Conservation (phyloP, 495 filamentous ascomycete genomes). For the Penicillium angulare region DNA sequence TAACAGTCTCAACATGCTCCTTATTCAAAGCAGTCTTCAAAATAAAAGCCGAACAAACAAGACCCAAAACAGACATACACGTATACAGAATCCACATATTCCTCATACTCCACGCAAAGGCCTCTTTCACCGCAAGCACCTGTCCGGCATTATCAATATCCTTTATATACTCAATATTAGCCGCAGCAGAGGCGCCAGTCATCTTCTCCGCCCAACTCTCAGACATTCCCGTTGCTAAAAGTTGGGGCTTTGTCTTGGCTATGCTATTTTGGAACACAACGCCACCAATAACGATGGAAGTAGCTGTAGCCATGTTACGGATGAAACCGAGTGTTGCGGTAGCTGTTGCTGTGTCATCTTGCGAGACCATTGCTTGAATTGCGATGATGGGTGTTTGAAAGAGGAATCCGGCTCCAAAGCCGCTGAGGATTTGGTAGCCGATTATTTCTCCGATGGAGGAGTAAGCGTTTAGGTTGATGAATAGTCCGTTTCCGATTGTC, state of each 20-base stretch:
- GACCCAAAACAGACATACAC: slow-evolving; percentile 44
- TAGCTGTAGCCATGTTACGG: slow-evolving; percentile 67
- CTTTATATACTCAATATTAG: slow-evolving; percentile 48
- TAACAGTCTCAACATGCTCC: slow-evolving; percentile 62
- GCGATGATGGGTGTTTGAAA: slow-evolving; percentile 71
- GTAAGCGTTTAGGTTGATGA: slow-evolving; percentile 41
- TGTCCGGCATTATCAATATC: slow-evolving; percentile 44
- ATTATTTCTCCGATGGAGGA: slow-evolving; percentile 45
- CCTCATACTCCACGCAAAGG: slow-evolving; percentile 58
- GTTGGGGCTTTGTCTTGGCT: slow-evolving; percentile 31
- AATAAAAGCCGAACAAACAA: slow-evolving; percentile 56
- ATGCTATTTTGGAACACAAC: slow-evolving; percentile 75
- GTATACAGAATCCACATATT: slow-evolving; percentile 65
- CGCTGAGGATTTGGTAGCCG: slow-evolving; percentile 62
- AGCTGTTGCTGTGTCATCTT: slow-evolving; percentile 71
- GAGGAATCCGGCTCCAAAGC: slow-evolving; percentile 48
- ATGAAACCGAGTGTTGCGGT: slow-evolving; percentile 75
- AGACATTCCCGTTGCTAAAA: slow-evolving; percentile 49
- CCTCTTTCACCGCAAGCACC: slow-evolving; percentile 46
- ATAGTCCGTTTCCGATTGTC: slow-evolving; percentile 52
- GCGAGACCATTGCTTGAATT: slow-evolving; percentile 66
- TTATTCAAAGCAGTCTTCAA: slow-evolving; percentile 47
- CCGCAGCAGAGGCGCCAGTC: slow-evolving; percentile 48
- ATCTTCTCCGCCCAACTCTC: slow-evolving; percentile 35
- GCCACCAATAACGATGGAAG: slow-evolving; percentile 74